Base-by-base conservation (phyloP, 352 stramenopile genomes). In the Saprolegnia parasitica region DNA sequence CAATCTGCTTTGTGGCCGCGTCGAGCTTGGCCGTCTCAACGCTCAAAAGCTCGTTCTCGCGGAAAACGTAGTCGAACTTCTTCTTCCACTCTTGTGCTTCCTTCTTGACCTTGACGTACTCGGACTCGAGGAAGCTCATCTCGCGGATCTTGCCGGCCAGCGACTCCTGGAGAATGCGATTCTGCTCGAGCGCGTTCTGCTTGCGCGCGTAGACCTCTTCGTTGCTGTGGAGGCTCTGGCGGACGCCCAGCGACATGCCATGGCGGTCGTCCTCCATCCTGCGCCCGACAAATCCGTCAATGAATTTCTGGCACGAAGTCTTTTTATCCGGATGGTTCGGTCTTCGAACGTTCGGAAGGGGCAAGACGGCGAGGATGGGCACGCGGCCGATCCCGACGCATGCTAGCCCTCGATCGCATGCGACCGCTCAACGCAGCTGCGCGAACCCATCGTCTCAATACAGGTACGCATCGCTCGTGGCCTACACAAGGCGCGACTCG, bases 1-100 rank as follows among this genome's bases (percentile, higher is more conserved):
- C 80, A 37, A 94, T 89, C 65, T 92, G 86, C 68, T 92, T 91
- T 73, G 92, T 84, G 0, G 81, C 85, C 18, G 82, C 78, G 60
- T 94, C 84, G n/a, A 94, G 76, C 71, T 94, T 94, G 32, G 80
- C 79, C n/a, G 83, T 90, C 66, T 94, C 86, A 29, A 91, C 77
- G 62, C 83, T 88, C 45, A 94, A 66, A 68, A 94, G 76, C 73
- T 94, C 86, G 73, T 94, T 94, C 72, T 94, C 86, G 50, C 83
- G 76, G 67, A 94, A 92, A 20, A 94, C 84, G 65, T 88, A 92
- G 73, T 94, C 84, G 67, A 92, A 94, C 61, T 92, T 94, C 50
- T 92, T 92, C 72, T 92, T 94, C 86, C 86, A 94, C 67, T 83
- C 81, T 60, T 76, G 50, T 5, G 90, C 71, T 57, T 94, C 86